Conservation (phyloP, 768 basidiomycete species). For the Lanmaoa pseudosensibilis region DNA sequence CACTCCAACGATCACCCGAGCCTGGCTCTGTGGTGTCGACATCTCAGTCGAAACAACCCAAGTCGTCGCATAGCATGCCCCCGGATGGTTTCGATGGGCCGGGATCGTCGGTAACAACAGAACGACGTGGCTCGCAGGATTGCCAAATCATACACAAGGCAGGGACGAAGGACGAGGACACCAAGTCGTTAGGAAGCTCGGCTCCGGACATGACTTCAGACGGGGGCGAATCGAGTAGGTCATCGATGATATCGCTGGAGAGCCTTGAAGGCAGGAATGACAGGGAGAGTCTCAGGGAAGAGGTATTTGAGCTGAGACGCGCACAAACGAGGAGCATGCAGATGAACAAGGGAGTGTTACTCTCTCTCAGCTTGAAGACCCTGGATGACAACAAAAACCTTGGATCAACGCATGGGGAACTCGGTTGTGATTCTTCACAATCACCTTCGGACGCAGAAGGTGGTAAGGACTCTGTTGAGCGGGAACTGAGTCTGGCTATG, state of each 20-base stretch:
- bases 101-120: neutral
- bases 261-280: slow-evolving; percentile 19
- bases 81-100: neutral
- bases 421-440: slow-evolving; percentile 1
- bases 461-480: slow-evolving; percentile 13
- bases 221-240: slow-evolving; percentile 22
- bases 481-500: slow-evolving; percentile 24
- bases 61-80: neutral
- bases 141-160: neutral
- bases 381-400: slow-evolving; percentile 1
- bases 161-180: slow-evolving; percentile 14
- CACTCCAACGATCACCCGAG: slow-evolving; percentile 13
- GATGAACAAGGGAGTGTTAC: slow-evolving; percentile 46
- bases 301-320: slow-evolving; percentile 45
- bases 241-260: slow-evolving; percentile 26
- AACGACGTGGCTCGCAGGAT: slow-evolving; percentile 1
- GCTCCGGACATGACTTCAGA: slow-evolving; percentile 29
- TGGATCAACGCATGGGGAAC: slow-evolving; percentile 1
- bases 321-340: slow-evolving; percentile 52
- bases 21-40: slow-evolving; percentile 3
- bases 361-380: slow-evolving; percentile 31
- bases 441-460: slow-evolving; percentile 1
- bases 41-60: neutral
- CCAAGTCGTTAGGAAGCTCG: slow-evolving; percentile 19
- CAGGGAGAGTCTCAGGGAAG: slow-evolving; percentile 26